These are phyloP conservation scores for Fusarium pseudoanthophilum DNA, from an alignment of 2,329 filamentous ascomycete species.

Conservation along the genomic window DNA sequence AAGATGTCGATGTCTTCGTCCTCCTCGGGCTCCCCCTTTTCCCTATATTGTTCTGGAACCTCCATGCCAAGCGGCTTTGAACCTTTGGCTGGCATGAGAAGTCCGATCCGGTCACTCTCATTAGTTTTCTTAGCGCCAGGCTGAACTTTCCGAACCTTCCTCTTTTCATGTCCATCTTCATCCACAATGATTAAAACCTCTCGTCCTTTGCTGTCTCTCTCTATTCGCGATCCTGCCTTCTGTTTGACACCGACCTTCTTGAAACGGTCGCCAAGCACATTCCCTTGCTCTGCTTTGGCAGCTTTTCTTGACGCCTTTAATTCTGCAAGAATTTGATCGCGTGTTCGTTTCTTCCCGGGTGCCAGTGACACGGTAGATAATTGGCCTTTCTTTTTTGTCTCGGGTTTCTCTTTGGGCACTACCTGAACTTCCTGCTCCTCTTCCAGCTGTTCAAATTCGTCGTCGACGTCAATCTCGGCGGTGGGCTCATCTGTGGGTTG, in stretches of 20 bases:
- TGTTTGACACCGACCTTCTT: slow-evolving; percentile 71
- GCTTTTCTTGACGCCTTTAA: slow-evolving; percentile 71
- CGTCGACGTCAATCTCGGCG: slow-evolving; percentile 64
- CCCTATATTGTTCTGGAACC: slow-evolving; percentile 68
- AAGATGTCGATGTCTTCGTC: slow-evolving; percentile 73
- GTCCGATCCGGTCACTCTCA: slow-evolving; percentile 51
- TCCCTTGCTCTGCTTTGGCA: slow-evolving; percentile 64
- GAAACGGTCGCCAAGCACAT: slow-evolving; percentile 68
- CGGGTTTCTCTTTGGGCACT: slow-evolving; percentile 60
- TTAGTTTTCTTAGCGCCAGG: slow-evolving; percentile 52
- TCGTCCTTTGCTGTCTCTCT: slow-evolving; percentile 68
- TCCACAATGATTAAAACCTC: slow-evolving; percentile 74
- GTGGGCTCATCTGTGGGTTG: slow-evolving; percentile 45
- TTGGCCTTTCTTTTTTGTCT: slow-evolving; percentile 68
- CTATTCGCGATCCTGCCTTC: slow-evolving; percentile 66
- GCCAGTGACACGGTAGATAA: slow-evolving; percentile 63
- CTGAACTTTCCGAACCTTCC: slow-evolving; percentile 68
- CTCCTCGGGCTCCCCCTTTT: slow-evolving; percentile 58
- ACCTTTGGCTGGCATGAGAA: slow-evolving; percentile 66
- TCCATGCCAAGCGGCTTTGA: slow-evolving; percentile 72
- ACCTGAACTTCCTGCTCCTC: slow-evolving; percentile 63
- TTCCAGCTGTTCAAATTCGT: slow-evolving; percentile 71
- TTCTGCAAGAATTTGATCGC: slow-evolving; percentile 75
- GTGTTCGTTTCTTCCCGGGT: slow-evolving; percentile 69
- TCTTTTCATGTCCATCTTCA: slow-evolving; percentile 73